phyloP scores from a whole-genome alignment of 345 rosid genomes.

The Salix viminalis region DNA sequence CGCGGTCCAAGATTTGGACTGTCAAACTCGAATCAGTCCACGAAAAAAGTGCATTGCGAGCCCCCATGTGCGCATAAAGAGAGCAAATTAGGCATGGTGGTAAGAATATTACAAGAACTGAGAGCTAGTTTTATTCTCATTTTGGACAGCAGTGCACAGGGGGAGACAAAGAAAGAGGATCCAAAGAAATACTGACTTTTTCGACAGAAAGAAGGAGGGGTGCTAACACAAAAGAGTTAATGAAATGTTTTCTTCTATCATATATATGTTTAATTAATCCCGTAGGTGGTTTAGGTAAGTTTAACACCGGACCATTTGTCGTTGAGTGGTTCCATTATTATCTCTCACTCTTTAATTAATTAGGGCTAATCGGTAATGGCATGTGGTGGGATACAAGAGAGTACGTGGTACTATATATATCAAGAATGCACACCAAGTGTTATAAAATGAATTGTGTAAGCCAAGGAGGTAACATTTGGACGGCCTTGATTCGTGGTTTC shows the following conservation, averaged over 20 bases:
- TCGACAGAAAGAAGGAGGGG: conserved; percentile 4
- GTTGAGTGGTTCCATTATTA: conserved; percentile 2
- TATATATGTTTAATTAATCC: not conserved
- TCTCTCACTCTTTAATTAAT: not conserved
- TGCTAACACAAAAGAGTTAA: conserved; percentile 14
- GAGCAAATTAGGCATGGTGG: not conserved
- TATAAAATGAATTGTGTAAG: not conserved
- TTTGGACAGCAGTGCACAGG: not conserved
- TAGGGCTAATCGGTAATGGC: not conserved
- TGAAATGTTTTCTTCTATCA: not conserved
- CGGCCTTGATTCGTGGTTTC: not conserved
- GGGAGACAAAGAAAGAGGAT: conserved; percentile 27
- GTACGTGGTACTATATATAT: not conserved
- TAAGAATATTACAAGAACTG: not conserved
- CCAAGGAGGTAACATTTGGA: conserved; percentile 4
- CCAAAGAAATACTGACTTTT: conserved; percentile 22
- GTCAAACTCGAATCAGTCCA: not conserved
- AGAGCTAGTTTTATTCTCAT: conserved; percentile 1
- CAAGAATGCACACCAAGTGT: not conserved
- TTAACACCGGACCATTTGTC: conserved; percentile 35
- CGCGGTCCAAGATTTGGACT: not conserved
- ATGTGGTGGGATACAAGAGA: conserved; percentile 6
- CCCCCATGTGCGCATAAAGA: conserved; percentile 2
- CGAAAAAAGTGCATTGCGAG: conserved; percentile 6
- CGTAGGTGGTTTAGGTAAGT: conserved; percentile 43